Evolutionary conservation across 441 rosid genomes (phyloP), one percentile per base, ranked within the genome.

Genomic region (Aleurites moluccanus): DNA sequence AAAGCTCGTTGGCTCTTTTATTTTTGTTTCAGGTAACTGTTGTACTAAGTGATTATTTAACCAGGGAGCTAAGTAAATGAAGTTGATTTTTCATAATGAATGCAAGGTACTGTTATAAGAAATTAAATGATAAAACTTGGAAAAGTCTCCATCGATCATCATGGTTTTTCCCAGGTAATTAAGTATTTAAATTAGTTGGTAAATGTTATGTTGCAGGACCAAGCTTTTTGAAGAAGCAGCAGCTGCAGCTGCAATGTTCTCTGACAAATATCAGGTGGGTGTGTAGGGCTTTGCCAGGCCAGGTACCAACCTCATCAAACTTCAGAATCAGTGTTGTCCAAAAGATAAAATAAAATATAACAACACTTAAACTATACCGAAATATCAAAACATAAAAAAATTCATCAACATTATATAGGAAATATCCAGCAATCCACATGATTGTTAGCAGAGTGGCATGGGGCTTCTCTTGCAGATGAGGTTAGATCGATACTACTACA

Each of bases 211-310:
- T n/a, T n/a, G 52, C 52, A 47, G 9, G 44, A 1, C 9, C 44
- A 40, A 47, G 52, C 52, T n/a, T n/a, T 47, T 47, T 47, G 16
- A 18, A 20, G 57, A 52, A 16, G 6, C 3, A 40, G 44, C 44
- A 40, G 44, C 44, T 3, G 44, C 44, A 40, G 44, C 44, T 10
- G 18, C 16, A 49, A 14, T 47, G 27, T 70, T 70, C 40, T 73
- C 74, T 55, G 74, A 73, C 81, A 73, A 53, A 38, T 9, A 68
- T 73, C 77, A 78, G 61, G 74, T 73, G 74, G 77, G 70, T 15
- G 20, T 53, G 69, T 33, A 56, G 61, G 28, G 15, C 10, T 56
- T 20, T 5, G 38, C 10, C 52, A 47, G 52, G 52, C 63, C 70
- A 30, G 23, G 23, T 23, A 27, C 1, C 30, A 8, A 23, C n/a